A percentile compares a stretch with the other conserved stretches of the same genome.
These are phyloP conservation scores for Margaritispora aquatica DNA, from an alignment of 495 filamentous ascomycete species.

Conservation along the genomic window DNA sequence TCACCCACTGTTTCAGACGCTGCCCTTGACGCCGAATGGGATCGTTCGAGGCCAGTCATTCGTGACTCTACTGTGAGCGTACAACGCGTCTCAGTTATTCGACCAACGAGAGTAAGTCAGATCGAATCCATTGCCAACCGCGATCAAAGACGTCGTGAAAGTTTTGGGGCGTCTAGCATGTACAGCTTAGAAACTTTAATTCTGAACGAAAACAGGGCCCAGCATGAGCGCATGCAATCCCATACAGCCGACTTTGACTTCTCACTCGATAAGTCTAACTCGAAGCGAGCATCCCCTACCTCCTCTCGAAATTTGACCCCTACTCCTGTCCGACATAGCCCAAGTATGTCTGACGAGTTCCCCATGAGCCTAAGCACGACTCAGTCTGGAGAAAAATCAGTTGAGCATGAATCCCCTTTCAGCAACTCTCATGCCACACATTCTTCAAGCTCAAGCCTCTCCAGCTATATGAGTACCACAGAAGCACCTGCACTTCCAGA, in stretches of 20 bases:
- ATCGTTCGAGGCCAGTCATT: constrained; percentile 3
- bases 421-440: constrained; percentile 12
- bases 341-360: not conserved
- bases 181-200: constrained; percentile 6
- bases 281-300: not conserved
- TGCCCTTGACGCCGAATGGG: not conserved
- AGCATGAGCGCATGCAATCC: not conserved
- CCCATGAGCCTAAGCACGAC: constrained; percentile 2
- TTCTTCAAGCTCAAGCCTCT: constrained; percentile 2
- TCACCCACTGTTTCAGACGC: not conserved
- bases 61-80: constrained; percentile 15
- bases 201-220: not conserved
- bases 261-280: constrained; percentile 1
- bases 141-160: not conserved
- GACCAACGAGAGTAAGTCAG: not conserved
- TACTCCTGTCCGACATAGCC: constrained; percentile 2
- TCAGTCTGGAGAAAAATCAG: not conserved
- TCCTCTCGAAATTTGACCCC: not conserved
- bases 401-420: constrained; percentile 15
- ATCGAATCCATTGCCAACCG: not conserved
- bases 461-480: not conserved
- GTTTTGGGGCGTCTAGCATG: constrained; percentile 14
- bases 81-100: constrained; percentile 12
- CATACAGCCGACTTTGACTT: not conserved
- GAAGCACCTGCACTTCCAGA: not conserved